These are phyloP conservation scores for Aspergillus pseudotamarii DNA, from an alignment of 2,329 filamentous ascomycete genomes.

Conservation along the genomic window DNA sequence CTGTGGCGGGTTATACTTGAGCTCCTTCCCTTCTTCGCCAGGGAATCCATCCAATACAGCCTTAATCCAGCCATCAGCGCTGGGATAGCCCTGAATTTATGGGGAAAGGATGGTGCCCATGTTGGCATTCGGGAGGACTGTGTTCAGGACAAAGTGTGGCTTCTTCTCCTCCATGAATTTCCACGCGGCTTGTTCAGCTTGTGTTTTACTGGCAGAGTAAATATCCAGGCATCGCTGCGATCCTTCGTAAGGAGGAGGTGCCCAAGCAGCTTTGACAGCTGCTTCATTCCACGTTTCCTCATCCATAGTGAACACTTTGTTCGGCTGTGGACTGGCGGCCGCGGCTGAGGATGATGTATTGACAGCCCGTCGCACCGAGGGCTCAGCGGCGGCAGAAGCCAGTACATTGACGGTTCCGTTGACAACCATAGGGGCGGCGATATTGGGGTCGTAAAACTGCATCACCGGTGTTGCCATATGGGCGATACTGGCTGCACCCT, in stretches of 20 bases:
- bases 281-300: neutral
- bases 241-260: neutral
- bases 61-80: neutral
- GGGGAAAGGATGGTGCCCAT: neutral
- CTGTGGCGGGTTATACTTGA: neutral
- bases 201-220: neutral
- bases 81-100: neutral
- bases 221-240: neutral
- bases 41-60: neutral
- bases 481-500: neutral
- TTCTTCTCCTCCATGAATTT: neutral
- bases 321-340: neutral
- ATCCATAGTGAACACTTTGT: neutral
- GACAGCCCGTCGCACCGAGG: neutral
- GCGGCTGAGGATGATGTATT: neutral
- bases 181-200: neutral
- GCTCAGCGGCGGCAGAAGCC: neutral
- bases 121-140: neutral
- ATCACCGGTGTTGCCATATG: neutral
- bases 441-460: neutral
- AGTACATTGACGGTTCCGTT: neutral
- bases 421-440: neutral
- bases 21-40: neutral
- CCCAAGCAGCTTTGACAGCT: neutral
- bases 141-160: neutral